Evolutionary conservation across 495 filamentous ascomycete species (phyloP), one percentile per base, ranked within the genome.

Genomic region (Hypoxylon rickii): DNA sequence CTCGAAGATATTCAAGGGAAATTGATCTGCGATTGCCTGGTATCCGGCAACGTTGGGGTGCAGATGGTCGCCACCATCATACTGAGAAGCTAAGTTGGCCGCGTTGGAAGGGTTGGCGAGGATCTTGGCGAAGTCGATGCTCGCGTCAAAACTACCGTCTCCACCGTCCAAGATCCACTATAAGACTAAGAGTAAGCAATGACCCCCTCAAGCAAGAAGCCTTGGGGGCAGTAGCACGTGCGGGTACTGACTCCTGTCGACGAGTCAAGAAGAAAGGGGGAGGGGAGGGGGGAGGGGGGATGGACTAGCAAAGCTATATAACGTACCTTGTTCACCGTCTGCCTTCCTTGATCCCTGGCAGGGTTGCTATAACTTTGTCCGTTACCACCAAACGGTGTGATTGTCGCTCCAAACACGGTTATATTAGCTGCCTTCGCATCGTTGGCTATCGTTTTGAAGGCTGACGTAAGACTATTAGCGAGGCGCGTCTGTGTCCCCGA

Each of bases 1-100:
- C 31, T 65, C 63, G 33, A 88, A 84, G 8, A 89, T 60, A 7
- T 75, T 74, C 53, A 89, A 54, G 3, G 82, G 82, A 55, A 89
- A 86, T 26, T 70, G 65, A 61, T 82, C 74, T 3, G 85, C 87
- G 62, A 90, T 76, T 0, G 75, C 78, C 61, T 85, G 73, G 67
- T 82, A 90, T 0, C 82, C 86, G 6, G 66, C 74, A n/a, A 75
- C 78, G 70, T 86, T 89, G 0, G 86, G 86, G 75, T 91, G 87
- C 61, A 91, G 66, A 63, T 83, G 82, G 70, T 89, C 88, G 0
- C 88, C 88, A 2, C 84, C 81, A 54, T 90, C 80, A 64, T 76
- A 88, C 63, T 76, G 55, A 13, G 39, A 60, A 32, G 69, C 71
- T 55, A 89, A 55, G 58, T 73, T 73, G 51, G 46, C 67, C 19